phyloP scores from a whole-genome alignment of 2,329 filamentous ascomycete species.

The Monosporascus sp. region DNA sequence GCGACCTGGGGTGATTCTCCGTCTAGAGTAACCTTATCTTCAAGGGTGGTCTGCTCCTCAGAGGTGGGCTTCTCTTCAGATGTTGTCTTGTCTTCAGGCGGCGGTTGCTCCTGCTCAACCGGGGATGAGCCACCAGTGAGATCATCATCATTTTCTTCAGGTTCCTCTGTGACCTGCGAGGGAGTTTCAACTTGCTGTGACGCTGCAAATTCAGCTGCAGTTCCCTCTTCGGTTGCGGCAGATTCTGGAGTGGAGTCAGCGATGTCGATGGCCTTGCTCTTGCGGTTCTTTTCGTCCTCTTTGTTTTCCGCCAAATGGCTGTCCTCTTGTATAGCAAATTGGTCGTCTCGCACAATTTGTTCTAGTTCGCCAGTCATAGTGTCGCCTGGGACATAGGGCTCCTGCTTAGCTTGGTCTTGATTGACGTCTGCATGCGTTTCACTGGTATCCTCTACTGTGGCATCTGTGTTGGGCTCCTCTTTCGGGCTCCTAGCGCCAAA shows the following conservation, averaged over 20 bases:
- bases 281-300: neutral
- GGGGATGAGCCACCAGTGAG: neutral
- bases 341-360: neutral
- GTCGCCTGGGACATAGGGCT: neutral
- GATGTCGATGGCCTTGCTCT: neutral
- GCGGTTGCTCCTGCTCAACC: neutral
- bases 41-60: too few species aligned
- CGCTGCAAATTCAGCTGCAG: neutral
- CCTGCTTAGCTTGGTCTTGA: neutral
- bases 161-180: neutral
- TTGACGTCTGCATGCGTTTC: neutral
- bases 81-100: too few species aligned
- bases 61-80: too few species aligned
- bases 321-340: neutral
- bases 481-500: neutral
- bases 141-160: neutral
- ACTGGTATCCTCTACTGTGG: too few species aligned
- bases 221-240: neutral
- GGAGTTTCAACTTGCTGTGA: neutral
- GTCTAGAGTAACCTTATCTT: neutral
- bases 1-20: conserved; percentile 4
- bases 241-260: neutral
- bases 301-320: neutral
- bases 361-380: neutral
- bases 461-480: neutral